Conservation (phyloP, 176 grass and related monocot genomes). For the Bothriochloa decipiens region DNA sequence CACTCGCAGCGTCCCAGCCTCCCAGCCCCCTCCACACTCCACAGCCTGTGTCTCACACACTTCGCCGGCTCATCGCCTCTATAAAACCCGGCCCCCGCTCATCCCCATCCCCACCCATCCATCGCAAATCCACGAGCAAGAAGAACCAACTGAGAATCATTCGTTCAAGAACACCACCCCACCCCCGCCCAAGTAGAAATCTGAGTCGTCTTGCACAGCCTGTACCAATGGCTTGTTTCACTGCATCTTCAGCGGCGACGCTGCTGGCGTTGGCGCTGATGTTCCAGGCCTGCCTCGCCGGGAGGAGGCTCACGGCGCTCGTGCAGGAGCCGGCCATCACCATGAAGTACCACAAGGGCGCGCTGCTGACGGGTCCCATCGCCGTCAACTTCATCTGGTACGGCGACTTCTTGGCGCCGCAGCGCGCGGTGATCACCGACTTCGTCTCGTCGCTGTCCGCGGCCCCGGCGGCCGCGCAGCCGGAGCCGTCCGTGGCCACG, state of each 20-base stretch:
- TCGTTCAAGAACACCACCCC: not conserved
- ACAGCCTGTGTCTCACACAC: not conserved
- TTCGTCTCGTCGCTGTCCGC: slow-evolving; percentile 62
- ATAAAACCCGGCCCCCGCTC: slow-evolving; percentile 37
- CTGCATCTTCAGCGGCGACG: not conserved
- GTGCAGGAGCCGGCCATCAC: slow-evolving; percentile 68
- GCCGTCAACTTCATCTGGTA: slow-evolving; percentile 82
- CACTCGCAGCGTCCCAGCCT: slow-evolving; percentile 5
- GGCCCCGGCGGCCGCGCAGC: slow-evolving; percentile 10
- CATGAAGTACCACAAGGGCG: slow-evolving; percentile 88
- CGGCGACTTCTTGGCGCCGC: slow-evolving; percentile 68
- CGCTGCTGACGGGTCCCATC: slow-evolving; percentile 65
- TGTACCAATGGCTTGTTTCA: slow-evolving; percentile 30
- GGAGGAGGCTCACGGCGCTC: slow-evolving; percentile 38
- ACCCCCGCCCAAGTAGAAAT: not conserved
- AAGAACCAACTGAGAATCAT: not conserved
- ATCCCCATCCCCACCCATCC: not conserved
- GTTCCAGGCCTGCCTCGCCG: slow-evolving; percentile 42
- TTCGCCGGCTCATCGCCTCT: not conserved
- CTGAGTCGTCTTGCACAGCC: not conserved
- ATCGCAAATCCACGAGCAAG: not conserved
- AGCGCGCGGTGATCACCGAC: slow-evolving; percentile 71
- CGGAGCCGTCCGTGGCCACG: slow-evolving; percentile 59
- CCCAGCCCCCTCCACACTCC: not conserved
- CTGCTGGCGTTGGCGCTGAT: slow-evolving; percentile 29